Conservation (phyloP, 129 eudicot genomes). For the Scalesia atractyloides region DNA sequence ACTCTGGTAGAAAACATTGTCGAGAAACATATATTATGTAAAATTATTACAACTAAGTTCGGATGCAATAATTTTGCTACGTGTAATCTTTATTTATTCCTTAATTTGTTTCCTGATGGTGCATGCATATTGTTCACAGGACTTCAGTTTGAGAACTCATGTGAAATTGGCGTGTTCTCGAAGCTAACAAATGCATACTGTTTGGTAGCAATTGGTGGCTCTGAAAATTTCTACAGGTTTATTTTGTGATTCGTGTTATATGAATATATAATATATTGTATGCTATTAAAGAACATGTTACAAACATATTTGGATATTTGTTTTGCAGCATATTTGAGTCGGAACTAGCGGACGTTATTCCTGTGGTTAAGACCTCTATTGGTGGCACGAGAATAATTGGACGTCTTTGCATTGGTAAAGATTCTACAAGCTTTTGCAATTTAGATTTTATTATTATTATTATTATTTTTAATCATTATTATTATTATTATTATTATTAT, state of each 20-base stretch:
- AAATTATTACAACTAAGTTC: not conserved
- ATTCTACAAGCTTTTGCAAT: not conserved
- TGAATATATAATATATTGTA: not conserved
- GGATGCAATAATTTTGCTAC: not conserved
- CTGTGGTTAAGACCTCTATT: slow-evolving; percentile 95
- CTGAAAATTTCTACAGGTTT: slow-evolving; percentile 92
- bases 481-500: too few relatives aligned
- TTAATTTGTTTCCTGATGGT: not conserved
- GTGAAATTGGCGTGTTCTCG: slow-evolving; percentile 91
- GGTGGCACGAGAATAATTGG: slow-evolving; percentile 89
- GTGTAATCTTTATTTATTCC: not conserved
- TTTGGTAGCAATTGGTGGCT: slow-evolving; percentile 90
- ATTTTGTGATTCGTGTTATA: not conserved
- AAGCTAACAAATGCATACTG: slow-evolving; percentile 95
- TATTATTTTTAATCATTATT: too few relatives aligned
- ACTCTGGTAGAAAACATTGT: not conserved
- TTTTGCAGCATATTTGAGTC: slow-evolving; percentile 75
- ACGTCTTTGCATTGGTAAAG: slow-evolving; percentile 77
- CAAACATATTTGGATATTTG: not conserved
- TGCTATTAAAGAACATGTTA: slow-evolving; percentile 1
- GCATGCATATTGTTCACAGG: slow-evolving; percentile 41
- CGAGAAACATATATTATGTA: not conserved
- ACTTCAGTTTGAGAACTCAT: slow-evolving; percentile 80
- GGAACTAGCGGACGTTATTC: slow-evolving; percentile 80
- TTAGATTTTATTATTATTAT: not conserved